Base-by-base conservation (phyloP, 495 filamentous ascomycete genomes). In the Aspergillus heteromorphus region DNA sequence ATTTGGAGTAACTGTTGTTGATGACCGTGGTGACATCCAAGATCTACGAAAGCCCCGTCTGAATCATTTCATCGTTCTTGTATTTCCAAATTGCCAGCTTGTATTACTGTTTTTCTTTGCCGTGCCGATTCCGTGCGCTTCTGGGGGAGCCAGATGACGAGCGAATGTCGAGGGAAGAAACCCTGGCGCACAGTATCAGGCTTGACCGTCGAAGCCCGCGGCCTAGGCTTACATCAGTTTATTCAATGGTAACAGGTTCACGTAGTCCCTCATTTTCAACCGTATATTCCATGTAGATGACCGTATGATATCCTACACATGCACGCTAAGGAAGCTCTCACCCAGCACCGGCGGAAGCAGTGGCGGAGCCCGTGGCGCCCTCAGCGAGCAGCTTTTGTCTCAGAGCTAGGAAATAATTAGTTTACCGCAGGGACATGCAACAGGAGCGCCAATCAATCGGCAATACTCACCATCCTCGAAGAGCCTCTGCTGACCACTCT, bases 401-500 rank as follows among this genome's bases (percentile, higher is more conserved):
- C 52, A 79, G 63, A 23, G 73, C 76, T 79, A 49, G 11, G 10
- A 51, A 45, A 40, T 27, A 53, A 55, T 69, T 48, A 69, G 64
- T 49, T 30, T 30, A 17, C 29, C 45, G 25, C 21, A 16, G 11
- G 18, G 43, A 10, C 31, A 23, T n/a, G 40, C 36, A 23, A 18
- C 19, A 34, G 51, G 16, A 10, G 48, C 53, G 4, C 23, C 30
- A 21, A n/a, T n/a, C 13, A 51, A 40, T 27, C 0, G 41, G 21
- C 1, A 29, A 19, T 16, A 65, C 82, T 65, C 71, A 89, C 91
- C 87, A 71, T 97, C 92, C 68, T 97, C 93, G 23, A 96, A 86
- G 40, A 95, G 71, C 23, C 87, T 79, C 61, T 96, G 72, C 71
- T 92, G 96, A 48, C 85, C 82, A 47, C 84, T 86, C 75, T 97